Base-by-base conservation (phyloP, 2,329 filamentous ascomycete species). In the Ophiosphaerella narmari region DNA sequence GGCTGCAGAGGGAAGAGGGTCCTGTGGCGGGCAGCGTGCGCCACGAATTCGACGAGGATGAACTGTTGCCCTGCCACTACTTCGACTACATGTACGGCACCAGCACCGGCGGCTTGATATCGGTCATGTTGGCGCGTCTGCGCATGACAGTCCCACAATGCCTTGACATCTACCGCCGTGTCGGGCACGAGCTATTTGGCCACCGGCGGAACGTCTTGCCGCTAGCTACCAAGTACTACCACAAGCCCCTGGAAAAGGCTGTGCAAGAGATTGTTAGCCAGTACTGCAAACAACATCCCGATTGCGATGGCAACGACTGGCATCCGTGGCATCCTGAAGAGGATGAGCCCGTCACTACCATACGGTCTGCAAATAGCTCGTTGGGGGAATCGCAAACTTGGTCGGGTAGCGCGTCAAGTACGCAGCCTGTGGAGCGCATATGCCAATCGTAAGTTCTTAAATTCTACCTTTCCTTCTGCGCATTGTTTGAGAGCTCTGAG, bases 1-100 rank as follows among this genome's bases (percentile, higher is more conserved):
- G 66, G 43, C 41, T 78, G 26, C 73, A 78, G 47, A 63, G 68
- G 29, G 68, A 75, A 86, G 68, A 73, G 37, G 67, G 71, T 5
- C 69, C 69, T 3, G 65, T 72, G 4, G 39, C 54, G 7, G 65
- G 56, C 26, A 66, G 59, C 40, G 43, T 47, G 43, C 63, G 61
- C 26, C 52, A 42, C 40, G 65, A 65, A 3, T 74, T 74, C 49
- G 63, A 70, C 40, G 74, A 77, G 52, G 68, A 76, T 39, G 72
- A 77, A 38, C 69, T 80, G 1, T 63, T 79, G 9, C 78, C 78
- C 48, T 80, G 77, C 50, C 76, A 81, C 53, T 81, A 80, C 62
- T 81, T 81, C 63, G 79, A 82, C 54, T 78, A 78, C 65, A 80
- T 81, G 71, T 80, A 78, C 46, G 79, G 79, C 18, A 81, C 78